Base-by-base conservation (phyloP, 805 yeast species). In the Saccharomycopsis sp. region DNA sequence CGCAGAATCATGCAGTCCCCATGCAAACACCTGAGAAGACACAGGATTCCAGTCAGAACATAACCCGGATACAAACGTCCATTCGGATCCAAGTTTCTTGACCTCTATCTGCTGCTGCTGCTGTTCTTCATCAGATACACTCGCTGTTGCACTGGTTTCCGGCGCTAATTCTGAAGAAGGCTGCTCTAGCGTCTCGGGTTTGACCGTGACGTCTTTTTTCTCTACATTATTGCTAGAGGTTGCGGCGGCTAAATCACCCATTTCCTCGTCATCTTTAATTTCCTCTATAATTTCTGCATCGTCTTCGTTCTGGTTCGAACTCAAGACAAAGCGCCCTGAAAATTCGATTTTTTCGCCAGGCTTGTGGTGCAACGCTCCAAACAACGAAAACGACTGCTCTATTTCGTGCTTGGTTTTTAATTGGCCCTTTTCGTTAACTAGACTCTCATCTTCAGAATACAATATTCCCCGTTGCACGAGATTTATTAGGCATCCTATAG, bases 391-490 rank as follows among this genome's bases (percentile, higher is more conserved):
- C 14, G 53, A 23, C 47, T 66, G 66, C 35, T 67, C 64, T 47
- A 75, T 72, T 54, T 66, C 67, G 47, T 69, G 71, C n/a, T 64
- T 61, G 3, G 66, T 60, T 29, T 64, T 65, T 3, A 69, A 59
- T 52, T 67, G 66, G 2, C 74, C 76, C 23, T 71, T 72, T 3
- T 66, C 69, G 8, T 71, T 70, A 7, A 80, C 80, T 50, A 84
- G 69, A 2, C 81, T 77, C 66, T 89, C 92, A 19, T 86, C 81
- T 62, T 88, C 82, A n/a, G 84, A 73, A 68, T 85, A 89, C 53
- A 91, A 76, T 17, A 92, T 81, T 1, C 98, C 98, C 68, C 84
- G 87, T 65, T 93, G 97, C 0, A 93, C 85, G 50, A 93, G 73
- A 66, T 82, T 82, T 12, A 93, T 96, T 34, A 93, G 74, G 64